phyloP scores from a whole-genome alignment of 1,284 basidiomycete species.

The Vanrija sp. region DNA sequence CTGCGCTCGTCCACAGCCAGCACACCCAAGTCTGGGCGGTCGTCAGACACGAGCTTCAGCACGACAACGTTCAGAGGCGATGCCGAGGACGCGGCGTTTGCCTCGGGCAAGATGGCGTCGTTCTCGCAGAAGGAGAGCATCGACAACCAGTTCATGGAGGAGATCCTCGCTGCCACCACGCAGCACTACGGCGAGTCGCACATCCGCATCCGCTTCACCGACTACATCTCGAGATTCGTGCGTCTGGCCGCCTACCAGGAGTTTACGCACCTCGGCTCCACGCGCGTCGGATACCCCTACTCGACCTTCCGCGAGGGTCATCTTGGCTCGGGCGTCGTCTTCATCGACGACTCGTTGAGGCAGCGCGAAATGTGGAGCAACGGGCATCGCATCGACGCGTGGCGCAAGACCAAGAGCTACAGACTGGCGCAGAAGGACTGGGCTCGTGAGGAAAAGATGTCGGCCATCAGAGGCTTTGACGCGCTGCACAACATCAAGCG shows the following conservation, averaged over 20 bases:
- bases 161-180: constrained; percentile 69
- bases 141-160: constrained; percentile 86
- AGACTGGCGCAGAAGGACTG: constrained; percentile 61
- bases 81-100: constrained; percentile 8
- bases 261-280: constrained; percentile 63
- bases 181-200: constrained; percentile 72
- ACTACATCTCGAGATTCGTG: constrained; percentile 71
- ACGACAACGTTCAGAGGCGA: constrained; percentile 9
- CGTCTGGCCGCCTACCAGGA: constrained; percentile 73
- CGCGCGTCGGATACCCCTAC: constrained; percentile 61
- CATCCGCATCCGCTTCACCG: constrained; percentile 71
- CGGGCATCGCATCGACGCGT: constrained; percentile 70
- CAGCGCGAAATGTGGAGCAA: constrained; percentile 64
- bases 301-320: constrained; percentile 38
- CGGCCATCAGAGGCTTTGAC: constrained; percentile 63
- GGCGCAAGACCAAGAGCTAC: constrained; percentile 67
- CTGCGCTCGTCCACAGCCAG: constrained; percentile 11
- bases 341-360: constrained; percentile 60
- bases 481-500: constrained; percentile 67
- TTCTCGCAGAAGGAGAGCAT: constrained; percentile 60
- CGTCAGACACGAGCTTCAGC: constrained; percentile 26
- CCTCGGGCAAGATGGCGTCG: constrained; percentile 13
- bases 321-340: constrained; percentile 66
- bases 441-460: constrained; percentile 50
- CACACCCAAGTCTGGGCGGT: constrained; percentile 5